Conservation (phyloP, 1,284 basidiomycete genomes). For the Irpex sp. region DNA sequence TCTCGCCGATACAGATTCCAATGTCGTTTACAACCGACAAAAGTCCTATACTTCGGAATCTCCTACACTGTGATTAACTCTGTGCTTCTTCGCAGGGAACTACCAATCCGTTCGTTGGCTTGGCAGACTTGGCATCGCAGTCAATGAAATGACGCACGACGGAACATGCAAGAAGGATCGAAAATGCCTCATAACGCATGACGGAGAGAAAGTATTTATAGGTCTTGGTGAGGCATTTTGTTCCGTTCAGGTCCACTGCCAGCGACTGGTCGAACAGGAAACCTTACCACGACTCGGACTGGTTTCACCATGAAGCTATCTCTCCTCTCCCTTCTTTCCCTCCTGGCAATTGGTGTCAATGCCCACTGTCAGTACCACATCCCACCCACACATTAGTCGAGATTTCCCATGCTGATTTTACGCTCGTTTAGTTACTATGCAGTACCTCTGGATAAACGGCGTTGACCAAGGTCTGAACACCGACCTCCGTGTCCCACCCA, state of each 20-base stretch:
- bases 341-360: constrained; percentile 34
- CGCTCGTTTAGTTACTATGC: constrained; percentile 38
- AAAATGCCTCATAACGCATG: background rate
- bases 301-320: constrained; percentile 25
- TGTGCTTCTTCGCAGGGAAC: background rate
- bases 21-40: background rate
- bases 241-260: background rate
- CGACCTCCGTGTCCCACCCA: constrained; percentile 44
- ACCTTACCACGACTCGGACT: background rate
- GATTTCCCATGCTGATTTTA: background rate
- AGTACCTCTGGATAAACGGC: constrained; percentile 48
- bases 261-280: background rate
- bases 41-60: background rate
- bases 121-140: background rate
- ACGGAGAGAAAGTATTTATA: background rate
- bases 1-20: background rate
- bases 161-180: background rate
- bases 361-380: constrained; percentile 35
- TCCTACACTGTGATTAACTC: background rate
- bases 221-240: background rate
- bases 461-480: constrained; percentile 41
- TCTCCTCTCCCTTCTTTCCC: constrained; percentile 27
- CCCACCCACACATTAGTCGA: background rate
- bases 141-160: background rate
- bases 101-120: background rate